Conservation (phyloP, 208 protist genomes). For the Trypanosoma conorhini region DNA sequence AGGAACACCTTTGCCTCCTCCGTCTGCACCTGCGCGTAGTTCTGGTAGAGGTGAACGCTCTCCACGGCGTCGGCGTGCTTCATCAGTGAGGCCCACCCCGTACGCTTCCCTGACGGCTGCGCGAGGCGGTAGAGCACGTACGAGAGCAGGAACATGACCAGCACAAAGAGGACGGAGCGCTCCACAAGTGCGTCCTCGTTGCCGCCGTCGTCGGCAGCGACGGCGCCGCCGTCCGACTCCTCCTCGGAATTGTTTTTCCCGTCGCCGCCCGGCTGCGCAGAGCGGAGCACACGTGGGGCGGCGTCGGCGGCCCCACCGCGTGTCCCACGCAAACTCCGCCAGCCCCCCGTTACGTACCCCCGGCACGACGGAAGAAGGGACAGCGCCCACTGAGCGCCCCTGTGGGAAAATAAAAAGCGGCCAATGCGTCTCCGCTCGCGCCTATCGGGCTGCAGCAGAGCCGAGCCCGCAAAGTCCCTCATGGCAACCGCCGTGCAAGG, state of each 20-base stretch:
- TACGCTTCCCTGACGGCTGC: slow-evolving; percentile 41
- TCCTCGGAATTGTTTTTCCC: slow-evolving; percentile 6
- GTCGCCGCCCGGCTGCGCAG: slow-evolving; percentile 7
- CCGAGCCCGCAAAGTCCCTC: not conserved
- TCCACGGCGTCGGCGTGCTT: slow-evolving; percentile 41
- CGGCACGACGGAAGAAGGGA: not conserved
- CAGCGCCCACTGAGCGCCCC: not conserved
- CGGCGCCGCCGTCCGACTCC: slow-evolving; percentile 2
- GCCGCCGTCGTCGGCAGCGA: slow-evolving; percentile 32
- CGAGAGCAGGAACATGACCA: slow-evolving; percentile 48
- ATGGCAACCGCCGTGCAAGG: not conserved
- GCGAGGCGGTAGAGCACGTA: slow-evolving; percentile 49
- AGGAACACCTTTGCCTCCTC: slow-evolving; percentile 53
- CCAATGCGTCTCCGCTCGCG: not conserved
- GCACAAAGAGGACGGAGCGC: slow-evolving; percentile 56
- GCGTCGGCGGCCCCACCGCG: not conserved
- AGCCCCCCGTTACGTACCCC: no score
- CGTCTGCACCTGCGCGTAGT: slow-evolving; percentile 65
- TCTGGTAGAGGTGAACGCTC: slow-evolving; percentile 48
- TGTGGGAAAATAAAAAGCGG: not conserved
- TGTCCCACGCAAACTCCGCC: not conserved
- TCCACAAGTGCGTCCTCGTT: slow-evolving; percentile 58
- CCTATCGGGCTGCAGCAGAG: not conserved
- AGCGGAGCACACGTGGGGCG: not conserved
- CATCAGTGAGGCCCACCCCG: slow-evolving; percentile 52